phyloP scores from a whole-genome alignment of 345 rosid species.

The Clausena lansium region DNA sequence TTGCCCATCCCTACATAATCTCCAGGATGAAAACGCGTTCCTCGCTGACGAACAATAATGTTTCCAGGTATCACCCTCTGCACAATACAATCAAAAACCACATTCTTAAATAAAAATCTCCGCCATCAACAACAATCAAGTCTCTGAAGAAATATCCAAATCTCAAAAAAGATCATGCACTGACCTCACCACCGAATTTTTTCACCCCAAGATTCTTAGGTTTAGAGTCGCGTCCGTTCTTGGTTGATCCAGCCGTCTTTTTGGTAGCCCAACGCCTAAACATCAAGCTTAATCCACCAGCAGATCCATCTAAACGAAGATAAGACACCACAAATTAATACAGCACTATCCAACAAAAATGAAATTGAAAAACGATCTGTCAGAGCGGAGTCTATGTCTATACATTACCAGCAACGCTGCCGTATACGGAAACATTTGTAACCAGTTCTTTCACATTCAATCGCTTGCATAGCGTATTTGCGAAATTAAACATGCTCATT shows the following conservation, averaged over 20 bases:
- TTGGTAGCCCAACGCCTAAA: conserved; percentile 88
- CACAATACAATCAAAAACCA: conserved; percentile 15
- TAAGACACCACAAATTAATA: neutral
- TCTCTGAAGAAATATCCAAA: neutral
- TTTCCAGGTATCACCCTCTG: conserved; percentile 88
- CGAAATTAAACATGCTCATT: conserved; percentile 25
- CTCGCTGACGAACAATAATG: conserved; percentile 75
- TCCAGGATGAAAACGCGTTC: conserved; percentile 85
- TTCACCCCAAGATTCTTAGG: conserved; percentile 93
- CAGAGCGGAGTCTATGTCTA: neutral
- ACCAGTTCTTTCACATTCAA: conserved; percentile 46
- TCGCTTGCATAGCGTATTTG: conserved; percentile 39
- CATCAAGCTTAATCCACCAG: conserved; percentile 63
- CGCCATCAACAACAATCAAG: neutral
- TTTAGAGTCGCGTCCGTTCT: conserved; percentile 81
- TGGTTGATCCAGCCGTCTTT: conserved; percentile 80
- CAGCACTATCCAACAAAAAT: neutral
- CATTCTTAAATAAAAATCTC: neutral
- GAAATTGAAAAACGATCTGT: neutral
- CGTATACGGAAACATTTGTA: conserved; percentile 40
- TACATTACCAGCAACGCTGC: conserved; percentile 36
- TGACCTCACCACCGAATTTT: conserved; percentile 93
- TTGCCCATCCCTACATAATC: conserved; percentile 79
- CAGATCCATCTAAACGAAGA: conserved; percentile 43
- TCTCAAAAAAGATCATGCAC: neutral